Base-by-base conservation (phyloP, 495 filamentous ascomycete species). In the Penicillium canescens region DNA sequence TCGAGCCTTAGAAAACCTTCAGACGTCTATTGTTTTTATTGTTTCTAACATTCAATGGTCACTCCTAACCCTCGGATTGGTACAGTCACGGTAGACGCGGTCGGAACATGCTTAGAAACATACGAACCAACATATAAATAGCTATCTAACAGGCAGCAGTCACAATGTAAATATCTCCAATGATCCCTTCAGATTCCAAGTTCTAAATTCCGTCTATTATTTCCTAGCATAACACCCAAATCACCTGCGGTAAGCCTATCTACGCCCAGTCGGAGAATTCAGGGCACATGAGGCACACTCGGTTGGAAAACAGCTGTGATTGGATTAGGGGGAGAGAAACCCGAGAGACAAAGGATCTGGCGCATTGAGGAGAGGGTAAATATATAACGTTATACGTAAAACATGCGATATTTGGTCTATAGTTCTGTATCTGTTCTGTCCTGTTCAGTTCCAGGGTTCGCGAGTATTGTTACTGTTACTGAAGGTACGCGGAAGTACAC, bases 401-500 rank as follows among this genome's bases (percentile, higher is more conserved):
- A 26, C 9, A 42, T 3, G 13, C 28, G n/a, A 43, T 16, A 28
- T 44, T 18, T 20, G 38, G 26, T 45, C 9, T 46, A 46, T 46
- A 46, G 28, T 21, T 18, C 28, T 46, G 34, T 35, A 35, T 11
- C 12, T 20, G 20, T 37, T 37, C n/a, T 21, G 36, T 31, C 28
- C 28, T 31, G 28, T 31, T 31, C 28, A 28, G 36, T 50, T 50
- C 47, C 47, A 50, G 3, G 46, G 46, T 50, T 50, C 46, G 36
- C 28, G 21, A 49, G 61, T 63, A 57, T 64, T 52, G 37, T 55
- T 58, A 61, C 57, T 57, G 50, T 52, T 47, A 46, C 59, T 51
- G 34, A 46, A 45, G 23, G 31, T 58, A 55, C 50, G 28, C 6
- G 6, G 8, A 18, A 18, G 18, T 18, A 18, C 18, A 18, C 18